Conservation (phyloP, 139 green algal genomes). For the Coccomyxa sp. region DNA sequence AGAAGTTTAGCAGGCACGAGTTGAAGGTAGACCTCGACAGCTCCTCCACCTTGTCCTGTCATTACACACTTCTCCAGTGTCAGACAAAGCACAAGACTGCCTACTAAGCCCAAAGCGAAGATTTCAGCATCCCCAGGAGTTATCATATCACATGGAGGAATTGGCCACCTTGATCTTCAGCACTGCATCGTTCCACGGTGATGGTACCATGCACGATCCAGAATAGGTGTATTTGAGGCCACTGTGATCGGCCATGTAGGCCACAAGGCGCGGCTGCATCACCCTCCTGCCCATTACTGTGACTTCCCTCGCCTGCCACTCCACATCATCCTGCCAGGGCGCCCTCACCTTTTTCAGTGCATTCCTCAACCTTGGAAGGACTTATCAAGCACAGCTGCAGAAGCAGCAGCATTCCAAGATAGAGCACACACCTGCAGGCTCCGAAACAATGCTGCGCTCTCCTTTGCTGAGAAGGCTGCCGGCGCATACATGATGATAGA, state of each 20-base stretch:
- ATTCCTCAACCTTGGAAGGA: not conserved
- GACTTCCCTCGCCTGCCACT: slow-evolving; percentile 36
- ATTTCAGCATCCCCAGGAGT: not conserved
- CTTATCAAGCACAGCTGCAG: not conserved
- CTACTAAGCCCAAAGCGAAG: slow-evolving; percentile 2
- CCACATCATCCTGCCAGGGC: not conserved
- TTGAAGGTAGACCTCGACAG: slow-evolving; percentile 38
- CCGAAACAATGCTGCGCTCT: not conserved
- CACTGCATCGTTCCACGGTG: slow-evolving; percentile 20
- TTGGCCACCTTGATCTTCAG: slow-evolving; percentile 21
- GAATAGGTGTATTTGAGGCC: slow-evolving; percentile 56
- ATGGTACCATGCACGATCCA: slow-evolving; percentile 23
- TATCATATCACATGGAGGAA: not conserved
- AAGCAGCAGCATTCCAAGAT: not conserved
- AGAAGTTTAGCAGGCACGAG: slow-evolving; percentile 54
- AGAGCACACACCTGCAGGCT: not conserved
- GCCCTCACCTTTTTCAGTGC: not conserved
- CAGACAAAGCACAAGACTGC: not conserved
- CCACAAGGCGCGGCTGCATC: slow-evolving; percentile 54
- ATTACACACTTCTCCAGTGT: no score
- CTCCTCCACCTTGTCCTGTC: slow-evolving; percentile 27
- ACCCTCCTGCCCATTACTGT: slow-evolving; percentile 33
- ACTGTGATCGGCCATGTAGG: slow-evolving; percentile 44
- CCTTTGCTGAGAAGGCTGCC: not conserved
- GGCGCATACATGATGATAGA: not conserved